Evolutionary conservation across 805 yeast species (phyloP), one percentile per base, ranked within the genome.

Genomic region (Ogataea philodendri): DNA sequence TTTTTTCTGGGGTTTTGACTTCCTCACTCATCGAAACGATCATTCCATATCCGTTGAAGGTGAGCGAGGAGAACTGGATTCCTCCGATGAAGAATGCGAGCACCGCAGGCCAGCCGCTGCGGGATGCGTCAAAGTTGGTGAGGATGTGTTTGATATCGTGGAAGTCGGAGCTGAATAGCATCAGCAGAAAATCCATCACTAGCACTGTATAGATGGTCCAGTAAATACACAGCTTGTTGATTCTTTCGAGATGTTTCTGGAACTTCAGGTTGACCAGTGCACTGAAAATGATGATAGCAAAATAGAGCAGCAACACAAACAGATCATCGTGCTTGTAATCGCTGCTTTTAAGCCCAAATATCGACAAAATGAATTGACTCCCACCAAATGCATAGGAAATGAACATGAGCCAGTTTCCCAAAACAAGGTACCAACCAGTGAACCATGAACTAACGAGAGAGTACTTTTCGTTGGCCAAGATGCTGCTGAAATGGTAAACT

Each of bases 11-110:
- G 15, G 66, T 66, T 44, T 78, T 72, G 10, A 85, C 93, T 59
- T 85, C 95, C 51, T 85, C 95, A 30, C 88, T 78, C 67, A 85
- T 74, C 5, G 90, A 79, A 13, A 86, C 84, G 17, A 85, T 66
- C 74, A 84, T 78, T 17, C 90, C 90, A 57, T 82, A 85, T 1
- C 93, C 95, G 41, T 84, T 85, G 52, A 84, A 66, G 15, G 90
- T 84, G 59, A 83, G 82, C 20, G 84, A 78, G 1, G 88, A 78
- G 44, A 84, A 82, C 58, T 82, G 88, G 39, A 85, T 72, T 0
- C 93, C 93, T 0, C 95, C 94, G 27, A 85, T 76, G 33, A 85
- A 61, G 44, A 84, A 84, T 2, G 93, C 86, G 42, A 84, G 49
- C 2, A 76, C 70, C 31, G 67, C 72, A 11, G 85, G 81, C 82